Percentiles rank a stretch among this genome's conserved stretches.
phyloP scores from a whole-genome alignment of 129 eudicot genomes.

The Escallonia rubra region DNA sequence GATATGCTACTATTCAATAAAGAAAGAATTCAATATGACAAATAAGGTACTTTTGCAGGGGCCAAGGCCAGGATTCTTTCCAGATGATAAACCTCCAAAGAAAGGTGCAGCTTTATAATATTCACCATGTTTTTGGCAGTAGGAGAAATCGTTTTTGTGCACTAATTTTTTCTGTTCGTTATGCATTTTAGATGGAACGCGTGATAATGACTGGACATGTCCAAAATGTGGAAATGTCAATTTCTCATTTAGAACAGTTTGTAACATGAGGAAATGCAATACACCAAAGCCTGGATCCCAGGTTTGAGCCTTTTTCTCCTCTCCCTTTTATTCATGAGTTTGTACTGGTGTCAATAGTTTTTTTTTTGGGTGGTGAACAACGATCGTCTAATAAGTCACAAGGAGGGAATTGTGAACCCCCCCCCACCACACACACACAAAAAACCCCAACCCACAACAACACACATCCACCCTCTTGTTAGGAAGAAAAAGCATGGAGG shows the following conservation, averaged over 20 bases:
- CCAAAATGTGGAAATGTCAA: constrained; percentile 94
- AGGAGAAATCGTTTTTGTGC: background rate
- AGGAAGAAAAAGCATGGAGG: too few relatives aligned
- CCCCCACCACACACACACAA: too few relatives aligned
- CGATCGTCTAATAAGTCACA: too few relatives aligned
- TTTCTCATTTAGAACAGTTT: constrained; percentile 83
- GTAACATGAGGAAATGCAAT: constrained; percentile 95
- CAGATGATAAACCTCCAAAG: constrained; percentile 57
- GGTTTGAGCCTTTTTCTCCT: constrained; percentile 32
- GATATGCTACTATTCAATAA: too few relatives aligned
- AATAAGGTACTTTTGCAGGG: constrained; percentile 33
- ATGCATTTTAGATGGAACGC: constrained; percentile 52
- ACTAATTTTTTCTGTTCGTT: background rate
- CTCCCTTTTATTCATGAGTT: too few relatives aligned
- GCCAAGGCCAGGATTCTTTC: constrained; percentile 66
- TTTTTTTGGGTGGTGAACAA: too few relatives aligned
- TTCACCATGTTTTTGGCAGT: background rate
- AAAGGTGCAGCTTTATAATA: constrained; percentile 36
- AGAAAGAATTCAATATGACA: background rate
- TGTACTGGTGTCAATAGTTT: too few relatives aligned
- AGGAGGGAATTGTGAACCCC: too few relatives aligned
- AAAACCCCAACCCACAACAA: too few relatives aligned
- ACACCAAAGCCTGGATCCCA: constrained; percentile 90
- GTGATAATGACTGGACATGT: constrained; percentile 89
- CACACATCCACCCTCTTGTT: too few relatives aligned